phyloP scores from a whole-genome alignment of 2,329 filamentous ascomycete genomes.

The Penicillium griseofulvum region DNA sequence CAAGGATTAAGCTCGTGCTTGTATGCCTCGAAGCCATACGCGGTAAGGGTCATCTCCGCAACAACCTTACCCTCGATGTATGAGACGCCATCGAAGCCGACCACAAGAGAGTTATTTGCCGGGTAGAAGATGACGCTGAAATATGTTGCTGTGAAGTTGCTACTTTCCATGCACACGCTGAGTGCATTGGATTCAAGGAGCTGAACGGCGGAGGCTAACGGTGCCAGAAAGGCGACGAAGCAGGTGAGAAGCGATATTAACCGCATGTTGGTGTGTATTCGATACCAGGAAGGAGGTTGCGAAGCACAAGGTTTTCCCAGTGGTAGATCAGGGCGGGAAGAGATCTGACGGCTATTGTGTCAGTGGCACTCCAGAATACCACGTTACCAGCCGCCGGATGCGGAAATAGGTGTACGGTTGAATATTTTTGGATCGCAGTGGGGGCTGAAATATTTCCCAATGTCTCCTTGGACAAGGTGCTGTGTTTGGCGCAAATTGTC shows the following conservation, averaged over 20 bases:
- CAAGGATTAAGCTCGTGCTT: conserved; percentile 73
- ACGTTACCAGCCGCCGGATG: conserved; percentile 36
- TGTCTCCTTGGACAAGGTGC: conserved; percentile 1
- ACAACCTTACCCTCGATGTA: conserved; percentile 78
- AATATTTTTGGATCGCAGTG: conserved; percentile 12
- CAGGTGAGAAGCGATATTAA: conserved; percentile 34
- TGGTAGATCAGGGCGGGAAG: conserved; percentile 13
- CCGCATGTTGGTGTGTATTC: conserved; percentile 30
- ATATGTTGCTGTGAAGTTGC: conserved; percentile 79
- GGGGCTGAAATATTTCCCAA: conserved; percentile 8
- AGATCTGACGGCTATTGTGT: conserved; percentile 14
- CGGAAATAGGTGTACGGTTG: conserved; percentile 27
- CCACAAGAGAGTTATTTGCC: conserved; percentile 66
- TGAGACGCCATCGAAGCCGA: conserved; percentile 78
- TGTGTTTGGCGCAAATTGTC: neutral
- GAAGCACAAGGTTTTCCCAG: conserved; percentile 1
- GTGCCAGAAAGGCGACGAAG: conserved; percentile 42
- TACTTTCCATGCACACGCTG: conserved; percentile 79
- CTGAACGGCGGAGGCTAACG: conserved; percentile 59
- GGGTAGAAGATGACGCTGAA: conserved; percentile 72
- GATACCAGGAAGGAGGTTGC: conserved; percentile 4
- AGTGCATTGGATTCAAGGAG: conserved; percentile 80
- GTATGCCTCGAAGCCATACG: conserved; percentile 77
- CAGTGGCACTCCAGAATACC: conserved; percentile 33
- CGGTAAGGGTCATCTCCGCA: conserved; percentile 72